Percentiles rank a stretch among this genome's conserved stretches.
These are phyloP conservation scores for Thalassia testudinum DNA, from an alignment of 116 monocot species.

Conservation along the genomic window DNA sequence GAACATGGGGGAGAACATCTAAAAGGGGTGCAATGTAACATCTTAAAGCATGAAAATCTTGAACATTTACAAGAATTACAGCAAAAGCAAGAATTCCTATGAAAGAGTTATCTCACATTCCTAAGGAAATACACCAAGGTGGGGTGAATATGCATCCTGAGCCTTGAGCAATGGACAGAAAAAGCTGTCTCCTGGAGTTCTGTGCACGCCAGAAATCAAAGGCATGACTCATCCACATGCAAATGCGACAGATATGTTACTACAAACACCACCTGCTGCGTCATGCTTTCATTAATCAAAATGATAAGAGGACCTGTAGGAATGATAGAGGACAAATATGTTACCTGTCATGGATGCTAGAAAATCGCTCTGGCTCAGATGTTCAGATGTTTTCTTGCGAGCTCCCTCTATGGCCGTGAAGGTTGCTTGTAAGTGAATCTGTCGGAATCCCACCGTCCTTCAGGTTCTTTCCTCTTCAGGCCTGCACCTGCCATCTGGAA, in stretches of 20 bases:
- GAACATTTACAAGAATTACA: conserved; percentile 59
- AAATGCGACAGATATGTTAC: no score
- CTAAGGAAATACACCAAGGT: conserved; percentile 1
- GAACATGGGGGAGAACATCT: neutral
- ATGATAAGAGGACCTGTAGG: no score
- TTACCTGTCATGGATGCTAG: no score
- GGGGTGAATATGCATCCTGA: neutral
- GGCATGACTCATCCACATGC: no score
- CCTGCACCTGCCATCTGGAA: conserved; percentile 40
- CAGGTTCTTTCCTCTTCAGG: conserved; percentile 74
- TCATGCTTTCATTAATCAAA: no score
- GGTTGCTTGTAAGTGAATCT: conserved; percentile 40
- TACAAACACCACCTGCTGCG: no score
- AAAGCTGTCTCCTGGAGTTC: conserved; percentile 2
- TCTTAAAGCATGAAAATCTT: conserved; percentile 1
- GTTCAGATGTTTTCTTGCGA: no score
- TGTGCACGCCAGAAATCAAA: no score
- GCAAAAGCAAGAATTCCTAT: conserved; percentile 11
- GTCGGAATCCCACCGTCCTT: conserved; percentile 73
- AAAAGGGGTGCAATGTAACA: neutral
- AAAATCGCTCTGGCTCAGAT: no score
- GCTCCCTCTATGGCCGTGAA: conserved; percentile 9
- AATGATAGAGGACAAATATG: no score
- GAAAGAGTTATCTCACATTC: conserved; percentile 17
- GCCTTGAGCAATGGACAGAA: neutral